Evolutionary conservation across 148 eudicot species (phyloP).

Genomic region (Rhododendron griersonianum): DNA sequence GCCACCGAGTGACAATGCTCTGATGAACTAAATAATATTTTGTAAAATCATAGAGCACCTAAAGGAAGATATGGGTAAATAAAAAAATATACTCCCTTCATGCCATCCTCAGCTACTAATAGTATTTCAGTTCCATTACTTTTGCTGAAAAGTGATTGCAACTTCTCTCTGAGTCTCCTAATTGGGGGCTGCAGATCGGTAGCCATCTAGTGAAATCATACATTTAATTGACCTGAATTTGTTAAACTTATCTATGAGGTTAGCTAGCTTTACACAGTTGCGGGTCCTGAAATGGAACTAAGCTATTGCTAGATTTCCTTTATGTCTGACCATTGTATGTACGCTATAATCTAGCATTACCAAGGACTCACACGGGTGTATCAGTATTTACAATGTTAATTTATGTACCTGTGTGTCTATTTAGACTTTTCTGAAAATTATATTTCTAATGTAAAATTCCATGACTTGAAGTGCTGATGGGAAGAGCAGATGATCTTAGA

Average conservation of each 20-base stretch:
- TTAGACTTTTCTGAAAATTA: not conserved
- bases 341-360: not conserved
- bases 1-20: no score
- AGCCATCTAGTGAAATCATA: not conserved
- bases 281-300: slow-evolving; percentile 6
- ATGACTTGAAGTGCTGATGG: slow-evolving; percentile 86
- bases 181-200: slow-evolving; percentile 10
- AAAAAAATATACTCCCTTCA: no score
- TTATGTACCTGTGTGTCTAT: not conserved
- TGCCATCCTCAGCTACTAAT: not conserved
- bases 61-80: no score
- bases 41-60: no score
- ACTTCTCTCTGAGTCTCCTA: not conserved
- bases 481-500: slow-evolving; percentile 54
- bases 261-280: slow-evolving; percentile 1
- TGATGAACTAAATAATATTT: no score
- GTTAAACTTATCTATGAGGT: not conserved
- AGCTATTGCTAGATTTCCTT: not conserved
- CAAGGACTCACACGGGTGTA: not conserved
- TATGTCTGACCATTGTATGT: not conserved
- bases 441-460: not conserved
- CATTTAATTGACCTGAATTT: not conserved
- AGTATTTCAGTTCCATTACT: slow-evolving; percentile 8
- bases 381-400: not conserved
- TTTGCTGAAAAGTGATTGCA: slow-evolving; percentile 1